These are phyloP conservation scores for Herpetospermum pedunculosum DNA, from an alignment of 306 rosid genomes.

Conservation along the genomic window DNA sequence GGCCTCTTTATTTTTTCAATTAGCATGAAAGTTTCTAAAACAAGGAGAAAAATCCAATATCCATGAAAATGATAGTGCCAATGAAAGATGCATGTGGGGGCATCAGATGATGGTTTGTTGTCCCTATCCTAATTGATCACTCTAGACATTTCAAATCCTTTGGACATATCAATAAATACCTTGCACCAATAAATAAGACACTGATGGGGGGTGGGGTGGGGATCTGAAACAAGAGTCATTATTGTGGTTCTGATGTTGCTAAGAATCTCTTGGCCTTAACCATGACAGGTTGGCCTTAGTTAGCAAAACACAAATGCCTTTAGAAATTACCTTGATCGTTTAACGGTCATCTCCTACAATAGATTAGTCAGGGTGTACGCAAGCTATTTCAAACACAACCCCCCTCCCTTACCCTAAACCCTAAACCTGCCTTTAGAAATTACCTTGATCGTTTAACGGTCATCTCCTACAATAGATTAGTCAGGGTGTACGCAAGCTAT, in stretches of 20 bases:
- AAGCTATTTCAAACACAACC: neutral
- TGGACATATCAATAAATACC: neutral
- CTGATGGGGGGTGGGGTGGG: neutral
- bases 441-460: neutral
- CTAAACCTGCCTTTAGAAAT: neutral
- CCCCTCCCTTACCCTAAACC: neutral
- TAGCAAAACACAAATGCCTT: neutral
- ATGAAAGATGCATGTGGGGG: slow-evolving; percentile 10
- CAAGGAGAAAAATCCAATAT: neutral
- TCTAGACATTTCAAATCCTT: slow-evolving; percentile 1
- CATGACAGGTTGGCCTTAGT: neutral
- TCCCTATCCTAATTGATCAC: neutral
- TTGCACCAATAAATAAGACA: neutral
- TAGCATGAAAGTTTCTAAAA: neutral
- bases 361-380: neutral
- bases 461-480: neutral
- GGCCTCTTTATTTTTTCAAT: neutral
- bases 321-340: neutral
- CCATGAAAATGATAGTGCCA: slow-evolving; percentile 6
- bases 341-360: neutral
- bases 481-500: neutral
- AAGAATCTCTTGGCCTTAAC: neutral
- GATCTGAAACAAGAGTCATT: neutral
- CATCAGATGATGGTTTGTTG: neutral
- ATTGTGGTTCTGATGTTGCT: slow-evolving; percentile 3